phyloP scores from a whole-genome alignment of 345 rosid species.

The Diplotaxis tenuifolia region DNA sequence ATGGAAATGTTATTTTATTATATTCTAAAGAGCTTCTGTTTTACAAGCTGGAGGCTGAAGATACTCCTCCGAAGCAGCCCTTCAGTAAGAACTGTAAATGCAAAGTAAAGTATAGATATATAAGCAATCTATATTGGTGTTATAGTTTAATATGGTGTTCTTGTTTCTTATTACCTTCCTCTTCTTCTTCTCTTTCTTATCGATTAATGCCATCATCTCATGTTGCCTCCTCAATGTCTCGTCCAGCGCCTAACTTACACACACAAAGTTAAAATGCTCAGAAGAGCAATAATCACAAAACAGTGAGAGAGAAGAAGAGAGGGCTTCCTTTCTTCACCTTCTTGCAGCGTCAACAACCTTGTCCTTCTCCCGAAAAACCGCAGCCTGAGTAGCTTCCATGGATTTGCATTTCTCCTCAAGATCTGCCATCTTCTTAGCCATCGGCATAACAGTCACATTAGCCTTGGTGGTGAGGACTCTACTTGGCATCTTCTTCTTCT shows the following conservation, averaged over 20 bases:
- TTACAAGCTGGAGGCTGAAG: background rate
- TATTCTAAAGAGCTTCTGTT: too few relatives aligned
- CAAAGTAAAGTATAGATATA: background rate
- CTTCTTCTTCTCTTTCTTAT: constrained; percentile 43
- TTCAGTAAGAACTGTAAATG: constrained; percentile 30
- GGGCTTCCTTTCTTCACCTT: constrained; percentile 45
- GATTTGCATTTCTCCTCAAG: constrained; percentile 57
- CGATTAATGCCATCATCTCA: constrained; percentile 47
- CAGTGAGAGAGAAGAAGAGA: background rate
- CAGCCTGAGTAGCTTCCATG: constrained; percentile 43
- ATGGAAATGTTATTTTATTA: too few relatives aligned
- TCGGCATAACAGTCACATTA: constrained; percentile 31
- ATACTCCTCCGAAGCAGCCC: constrained; percentile 18
- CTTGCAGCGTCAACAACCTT: constrained; percentile 66
- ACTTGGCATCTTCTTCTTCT: constrained; percentile 55
- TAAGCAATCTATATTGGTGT: too few relatives aligned
- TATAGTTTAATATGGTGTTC: background rate
- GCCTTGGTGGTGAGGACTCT: constrained; percentile 33
- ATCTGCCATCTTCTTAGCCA: constrained; percentile 73
- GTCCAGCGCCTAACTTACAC: constrained; percentile 48
- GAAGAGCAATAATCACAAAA: background rate
- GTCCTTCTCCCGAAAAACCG: constrained; percentile 59
- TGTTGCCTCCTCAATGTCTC: constrained; percentile 43
- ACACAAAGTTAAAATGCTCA: background rate
- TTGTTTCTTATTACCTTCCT: constrained; percentile 37